Base-by-base conservation (phyloP, 2,329 filamentous ascomycete species). In the Ophiostoma himal-ulmi region DNA sequence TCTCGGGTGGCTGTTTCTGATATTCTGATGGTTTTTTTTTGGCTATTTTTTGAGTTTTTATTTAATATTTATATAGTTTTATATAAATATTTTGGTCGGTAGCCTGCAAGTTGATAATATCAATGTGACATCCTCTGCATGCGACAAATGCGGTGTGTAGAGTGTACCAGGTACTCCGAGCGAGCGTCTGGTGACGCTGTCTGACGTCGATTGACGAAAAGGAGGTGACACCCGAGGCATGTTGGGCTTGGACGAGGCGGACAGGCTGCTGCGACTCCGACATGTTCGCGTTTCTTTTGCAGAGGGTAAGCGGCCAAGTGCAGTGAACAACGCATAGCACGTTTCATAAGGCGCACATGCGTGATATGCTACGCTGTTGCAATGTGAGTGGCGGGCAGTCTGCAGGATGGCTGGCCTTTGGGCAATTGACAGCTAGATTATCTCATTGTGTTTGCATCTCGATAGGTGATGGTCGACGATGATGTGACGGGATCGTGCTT, bases 341-440 rank as follows among this genome's bases (percentile, higher is more conserved):
- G 14, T 30, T 11, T 62, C 52, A 62, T 62, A 62, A 62, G 57
- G 57, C 57, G 26, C 57, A 7, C 57, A 62, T 62, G 57, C 57
- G 57, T 62, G 57, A 20, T 17, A 62, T 34, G 57, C 57, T 13
- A 62, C 57, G 57, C 57, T 62, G 57, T 62, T 57, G 52, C 22
- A 17, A 22, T 17, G 52, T 26, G 52, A 57, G 52, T 57, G 52
- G 52, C 26, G n/a, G 22, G 52, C 52, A 11, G 52, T 57, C 52
- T 57, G 52, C 52, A 22, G 20, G 52, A 26, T n/a, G 44, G 17
- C 44, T 48, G 44, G 44, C 17, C n/a, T n/a, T 48, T 20, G 44
- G 44, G n/a, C 22, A 26, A 57, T 26, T 26, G 52, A 26, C n/a
- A 57, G 13, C 52, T 14, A 30, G 52, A 26, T 57, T 26, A 57